Evolutionary conservation across 2,329 filamentous ascomycete species (phyloP).

Genomic region (Diaporthe vexans): DNA sequence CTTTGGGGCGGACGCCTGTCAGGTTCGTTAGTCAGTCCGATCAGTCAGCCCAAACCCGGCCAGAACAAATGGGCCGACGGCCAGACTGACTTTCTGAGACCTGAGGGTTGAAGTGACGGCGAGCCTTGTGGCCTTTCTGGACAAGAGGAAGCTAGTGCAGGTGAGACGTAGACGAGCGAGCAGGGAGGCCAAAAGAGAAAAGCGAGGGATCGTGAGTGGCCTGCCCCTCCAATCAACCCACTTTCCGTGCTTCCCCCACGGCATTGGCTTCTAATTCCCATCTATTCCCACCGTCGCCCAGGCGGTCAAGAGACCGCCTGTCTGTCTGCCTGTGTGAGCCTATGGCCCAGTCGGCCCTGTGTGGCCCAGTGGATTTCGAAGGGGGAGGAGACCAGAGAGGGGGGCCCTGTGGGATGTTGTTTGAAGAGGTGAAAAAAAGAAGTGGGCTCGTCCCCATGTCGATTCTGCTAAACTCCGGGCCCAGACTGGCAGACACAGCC

Average conservation of each 20-base stretch:
- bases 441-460: slow-evolving; percentile 18
- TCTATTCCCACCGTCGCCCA: slow-evolving; percentile 26
- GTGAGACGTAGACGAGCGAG: slow-evolving; percentile 19
- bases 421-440: slow-evolving; percentile 21
- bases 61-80: not conserved
- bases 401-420: slow-evolving; percentile 22
- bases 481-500: not conserved
- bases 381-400: not conserved
- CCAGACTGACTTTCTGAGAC: not conserved
- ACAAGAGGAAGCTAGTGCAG: slow-evolving; percentile 15
- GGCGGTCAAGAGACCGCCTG: slow-evolving; percentile 38
- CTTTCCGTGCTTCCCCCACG: slow-evolving; percentile 4
- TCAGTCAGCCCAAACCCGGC: not conserved
- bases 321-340: not conserved
- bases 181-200: no score
- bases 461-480: not conserved
- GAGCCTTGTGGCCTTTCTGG: not conserved
- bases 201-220: slow-evolving; percentile 4
- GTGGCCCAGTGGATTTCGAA: not conserved
- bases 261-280: slow-evolving; percentile 10
- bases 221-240: slow-evolving; percentile 35
- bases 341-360: slow-evolving; percentile 4
- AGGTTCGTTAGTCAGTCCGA: not conserved
- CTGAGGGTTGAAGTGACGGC: not conserved
- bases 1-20: slow-evolving; percentile 22